Base-by-base conservation (phyloP, 169 alveolate genomes). In the Ichthyophthirius multifiliis region DNA sequence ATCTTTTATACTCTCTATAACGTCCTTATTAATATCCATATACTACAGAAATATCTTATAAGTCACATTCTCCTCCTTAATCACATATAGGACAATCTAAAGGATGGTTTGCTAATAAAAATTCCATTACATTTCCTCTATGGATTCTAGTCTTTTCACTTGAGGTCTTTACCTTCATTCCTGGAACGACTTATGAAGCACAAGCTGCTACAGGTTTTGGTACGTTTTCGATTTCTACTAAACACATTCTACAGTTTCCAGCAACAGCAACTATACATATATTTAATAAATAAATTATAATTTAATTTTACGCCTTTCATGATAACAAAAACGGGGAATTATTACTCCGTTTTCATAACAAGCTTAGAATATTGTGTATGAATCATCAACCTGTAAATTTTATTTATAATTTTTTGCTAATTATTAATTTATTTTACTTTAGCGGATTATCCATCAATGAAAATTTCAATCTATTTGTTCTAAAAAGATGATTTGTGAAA, bases 1-100 rank as follows among this genome's bases (percentile, higher is more conserved):
- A 94, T 65, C 94, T 64, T 78, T 92, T 92, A 75, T 92, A 92
- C 67, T 92, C 96, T 31, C 64, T 78, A 47, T 82, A 85, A 63
- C 96, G 80, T 13, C 94, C 84, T 44, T 85, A 85, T 65, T 79
- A 80, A 73, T 87, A 81, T 31, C 96, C 96, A 77, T 92, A 92
- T 12, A 89, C 87, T 35, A 75, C 83, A 43, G 92, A 82, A 64
- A 89, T 90, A 76, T 92, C 96, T 80, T 92, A 80, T 13, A 92
- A 83, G 74, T 92, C 96, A 74, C 96, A 92, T 74, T 92, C 96
- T n/a, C 96, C 96, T 75, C 96, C 96, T 75, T 92, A 77, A 55
- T 92, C 96, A 67, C 96, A 92, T 46, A 92, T 92, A 7, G 96
- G 96, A 83, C 95, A 90, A 74, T 92, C 96, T 9, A 92, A 83